A percentile compares a stretch with the other conserved stretches of the same genome.
Conservation (phyloP, 768 basidiomycete genomes). For the Lentinula guzmanii region DNA sequence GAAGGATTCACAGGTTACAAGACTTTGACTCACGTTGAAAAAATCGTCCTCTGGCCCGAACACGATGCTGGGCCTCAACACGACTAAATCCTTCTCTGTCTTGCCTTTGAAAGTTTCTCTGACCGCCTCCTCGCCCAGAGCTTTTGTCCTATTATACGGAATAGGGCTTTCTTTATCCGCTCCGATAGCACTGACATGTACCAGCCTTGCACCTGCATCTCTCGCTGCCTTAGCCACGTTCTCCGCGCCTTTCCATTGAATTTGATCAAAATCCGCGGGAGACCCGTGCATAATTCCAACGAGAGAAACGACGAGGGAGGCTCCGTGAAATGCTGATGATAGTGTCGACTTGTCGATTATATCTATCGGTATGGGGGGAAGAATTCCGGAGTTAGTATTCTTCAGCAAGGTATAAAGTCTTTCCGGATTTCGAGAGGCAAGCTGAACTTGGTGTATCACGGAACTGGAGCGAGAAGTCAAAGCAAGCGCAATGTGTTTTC, state of each 20-base stretch:
- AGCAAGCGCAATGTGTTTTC: slow-evolving; percentile 52
- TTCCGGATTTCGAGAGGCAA: slow-evolving; percentile 56
- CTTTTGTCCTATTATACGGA: slow-evolving; percentile 59
- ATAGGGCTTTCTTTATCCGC: slow-evolving; percentile 53
- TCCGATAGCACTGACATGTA: slow-evolving; percentile 73
- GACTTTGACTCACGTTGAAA: slow-evolving; percentile 48
- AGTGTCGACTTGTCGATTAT: slow-evolving; percentile 49
- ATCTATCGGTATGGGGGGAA: slow-evolving; percentile 40
- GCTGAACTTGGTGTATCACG: slow-evolving; percentile 34
- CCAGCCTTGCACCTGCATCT: slow-evolving; percentile 47
- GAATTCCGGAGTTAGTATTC: slow-evolving; percentile 23
- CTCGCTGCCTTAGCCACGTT: slow-evolving; percentile 56
- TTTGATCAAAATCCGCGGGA: slow-evolving; percentile 45
- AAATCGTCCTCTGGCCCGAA: slow-evolving; percentile 76
- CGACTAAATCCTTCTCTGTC: slow-evolving; percentile 33
- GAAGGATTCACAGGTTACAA: neutral
- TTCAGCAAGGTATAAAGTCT: slow-evolving; percentile 28
- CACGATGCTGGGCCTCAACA: slow-evolving; percentile 66
- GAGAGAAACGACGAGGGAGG: slow-evolving; percentile 57
- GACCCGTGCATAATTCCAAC: slow-evolving; percentile 64
- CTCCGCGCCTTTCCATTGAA: slow-evolving; percentile 62
- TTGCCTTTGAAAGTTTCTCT: slow-evolving; percentile 30
- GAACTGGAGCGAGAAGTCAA: slow-evolving; percentile 31
- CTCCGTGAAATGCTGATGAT: slow-evolving; percentile 42
- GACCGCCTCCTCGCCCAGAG: slow-evolving; percentile 52